Conservation (phyloP, 2,329 filamentous ascomycete genomes). For the Aspergillus vadensis region DNA sequence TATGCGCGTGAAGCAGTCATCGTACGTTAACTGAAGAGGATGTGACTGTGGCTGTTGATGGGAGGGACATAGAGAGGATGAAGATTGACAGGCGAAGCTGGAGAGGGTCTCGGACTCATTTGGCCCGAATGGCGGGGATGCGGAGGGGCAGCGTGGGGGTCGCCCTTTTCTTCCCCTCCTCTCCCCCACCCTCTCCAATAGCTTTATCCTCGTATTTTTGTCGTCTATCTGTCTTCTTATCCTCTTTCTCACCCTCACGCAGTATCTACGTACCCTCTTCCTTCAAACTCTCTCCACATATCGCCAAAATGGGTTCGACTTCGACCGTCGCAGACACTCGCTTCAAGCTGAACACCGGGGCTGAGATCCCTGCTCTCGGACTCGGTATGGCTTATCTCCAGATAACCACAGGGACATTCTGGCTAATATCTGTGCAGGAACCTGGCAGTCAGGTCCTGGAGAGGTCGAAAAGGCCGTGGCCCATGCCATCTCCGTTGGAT, state of each 20-base stretch:
- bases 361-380: conserved; percentile 64
- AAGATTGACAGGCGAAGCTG: conserved; percentile 11
- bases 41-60: neutral
- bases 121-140: conserved; percentile 5
- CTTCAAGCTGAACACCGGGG: conserved; percentile 67
- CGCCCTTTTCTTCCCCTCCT: neutral
- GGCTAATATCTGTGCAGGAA: conserved; percentile 48
- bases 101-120: conserved; percentile 17
- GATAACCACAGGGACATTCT: neutral
- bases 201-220: conserved; percentile 2
- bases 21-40: neutral
- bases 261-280: neutral
- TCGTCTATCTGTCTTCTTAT: neutral
- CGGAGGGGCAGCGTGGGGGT: conserved; percentile 1
- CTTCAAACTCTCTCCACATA: neutral
- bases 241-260: neutral
- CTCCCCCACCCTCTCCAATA: neutral
- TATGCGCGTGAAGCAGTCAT: neutral
- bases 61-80: neutral
- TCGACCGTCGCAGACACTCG: conserved; percentile 44
- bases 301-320: conserved; percentile 2
- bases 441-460: conserved; percentile 64
- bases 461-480: conserved; percentile 61
- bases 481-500: conserved; percentile 54
- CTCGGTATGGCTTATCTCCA: conserved; percentile 51